Evolutionary conservation across 768 basidiomycete species (phyloP), one percentile per base, ranked within the genome.

Genomic region (Leccinum subgranulosum): DNA sequence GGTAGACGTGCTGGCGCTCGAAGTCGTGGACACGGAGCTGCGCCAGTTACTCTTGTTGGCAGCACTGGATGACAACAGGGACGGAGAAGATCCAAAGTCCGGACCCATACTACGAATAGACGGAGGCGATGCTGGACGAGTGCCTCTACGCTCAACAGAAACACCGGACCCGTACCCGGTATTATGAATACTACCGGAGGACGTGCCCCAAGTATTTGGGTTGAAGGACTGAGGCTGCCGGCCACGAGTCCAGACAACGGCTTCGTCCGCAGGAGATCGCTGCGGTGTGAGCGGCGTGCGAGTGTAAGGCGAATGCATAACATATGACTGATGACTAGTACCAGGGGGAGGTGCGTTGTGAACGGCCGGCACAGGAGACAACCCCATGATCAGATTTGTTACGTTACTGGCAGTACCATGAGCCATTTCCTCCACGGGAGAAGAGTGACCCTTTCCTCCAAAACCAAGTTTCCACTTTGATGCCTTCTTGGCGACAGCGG

Each of bases 401-500:
- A 94, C 87, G 65, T 92, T 92, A 67, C 82, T 87, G 29, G 86
- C 92, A 6, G 88, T 92, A 9, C 84, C 81, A 21, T 85, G 84
- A 25, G 59, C 58, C 6, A 59, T 36, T 41, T 77, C 80, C 33
- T 76, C 68, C 6, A 73, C 60, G 21, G 75, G 62, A 39, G 75
- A 66, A 52, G 77, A 64, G 36, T 76, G 89, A 79, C 64, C 85
- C 78, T 65, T 90, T 78, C 74, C 91, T 78, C 74, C 93, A 87
- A 72, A 74, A 27, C 66, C 43, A 7, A 71, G 54, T 45, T 72
- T 72, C 71, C 72, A 73, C 67, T 86, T 91, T n/a, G 88, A 91
- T 53, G 88, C 78, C 77, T 93, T 93, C 79, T 92, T 93, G 60
- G 69, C 53, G 61, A 70, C 57, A 54, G 81, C 75, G 25, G 83